Evolutionary conservation across 805 yeast genomes (phyloP).

Genomic region (Saccharomycopsis fermentans): DNA sequence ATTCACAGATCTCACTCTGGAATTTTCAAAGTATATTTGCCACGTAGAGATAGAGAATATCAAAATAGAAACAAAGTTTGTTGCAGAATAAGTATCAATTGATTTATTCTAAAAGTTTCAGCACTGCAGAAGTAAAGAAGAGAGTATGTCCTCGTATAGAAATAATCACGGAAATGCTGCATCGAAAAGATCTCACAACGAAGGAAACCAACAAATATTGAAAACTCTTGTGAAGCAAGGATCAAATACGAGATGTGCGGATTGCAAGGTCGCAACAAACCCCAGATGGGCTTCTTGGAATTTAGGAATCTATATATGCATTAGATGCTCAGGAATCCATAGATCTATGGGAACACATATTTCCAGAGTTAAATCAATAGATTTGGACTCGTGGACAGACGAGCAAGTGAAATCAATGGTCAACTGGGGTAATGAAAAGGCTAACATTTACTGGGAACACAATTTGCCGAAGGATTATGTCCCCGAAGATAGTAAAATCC

Average conservation of each 20-base stretch:
- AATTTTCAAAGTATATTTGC: too few relatives aligned
- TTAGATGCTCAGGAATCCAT: constrained; percentile 92
- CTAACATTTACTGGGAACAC: constrained; percentile 79
- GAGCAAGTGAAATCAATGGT: constrained; percentile 79
- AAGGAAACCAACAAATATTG: constrained; percentile 46
- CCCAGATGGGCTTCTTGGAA: constrained; percentile 99
- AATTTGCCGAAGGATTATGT: constrained; percentile 57
- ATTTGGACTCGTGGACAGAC: constrained; percentile 93
- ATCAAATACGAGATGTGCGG: constrained; percentile 75
- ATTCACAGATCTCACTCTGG: too few relatives aligned
- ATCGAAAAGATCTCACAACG: constrained; percentile 8
- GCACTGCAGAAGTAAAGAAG: not conserved
- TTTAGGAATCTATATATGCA: constrained; percentile 85
- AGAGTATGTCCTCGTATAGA: not conserved
- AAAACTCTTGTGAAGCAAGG: constrained; percentile 68
- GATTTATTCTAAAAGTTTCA: too few relatives aligned
- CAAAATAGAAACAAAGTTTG: too few relatives aligned
- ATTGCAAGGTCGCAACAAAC: constrained; percentile 79
- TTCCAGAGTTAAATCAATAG: constrained; percentile 85
- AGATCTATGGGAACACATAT: constrained; percentile 94
- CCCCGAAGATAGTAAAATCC: constrained; percentile 79
- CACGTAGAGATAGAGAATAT: too few relatives aligned
- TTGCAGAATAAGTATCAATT: too few relatives aligned
- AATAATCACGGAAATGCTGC: not conserved
- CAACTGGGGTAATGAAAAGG: constrained; percentile 74